phyloP scores from a whole-genome alignment of 2,329 filamentous ascomycete genomes.

The Alternaria alternata region DNA sequence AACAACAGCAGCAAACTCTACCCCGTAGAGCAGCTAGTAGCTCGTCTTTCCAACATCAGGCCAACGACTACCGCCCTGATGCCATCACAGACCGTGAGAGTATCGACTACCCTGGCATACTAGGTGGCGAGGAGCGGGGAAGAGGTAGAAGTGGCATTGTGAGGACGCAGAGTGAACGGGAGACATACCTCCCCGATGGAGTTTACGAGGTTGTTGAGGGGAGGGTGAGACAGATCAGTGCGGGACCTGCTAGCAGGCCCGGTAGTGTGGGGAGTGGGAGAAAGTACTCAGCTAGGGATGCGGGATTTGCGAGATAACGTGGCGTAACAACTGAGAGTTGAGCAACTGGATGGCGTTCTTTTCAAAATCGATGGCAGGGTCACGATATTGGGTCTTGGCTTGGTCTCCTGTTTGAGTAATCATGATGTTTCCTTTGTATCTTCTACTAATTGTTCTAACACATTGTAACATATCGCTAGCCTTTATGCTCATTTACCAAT shows the following conservation, averaged over 20 bases:
- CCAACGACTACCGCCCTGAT: not conserved
- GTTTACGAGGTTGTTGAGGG: slow-evolving; percentile 17
- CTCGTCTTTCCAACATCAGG: not conserved
- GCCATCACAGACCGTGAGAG: not conserved
- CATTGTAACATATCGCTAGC: not conserved
- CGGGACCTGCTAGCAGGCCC: not conserved
- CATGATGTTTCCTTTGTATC: not conserved
- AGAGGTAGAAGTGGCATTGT: not conserved
- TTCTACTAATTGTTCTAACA: not conserved
- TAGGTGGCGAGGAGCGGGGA: not conserved
- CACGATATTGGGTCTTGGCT: not conserved
- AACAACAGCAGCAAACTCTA: not conserved
- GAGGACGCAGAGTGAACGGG: not conserved
- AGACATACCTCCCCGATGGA: slow-evolving; percentile 14
- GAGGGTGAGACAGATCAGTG: slow-evolving; percentile 10
- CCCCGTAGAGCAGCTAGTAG: not conserved
- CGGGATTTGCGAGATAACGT: slow-evolving; percentile 6
- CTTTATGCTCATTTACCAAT: not conserved
- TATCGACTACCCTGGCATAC: slow-evolving; percentile 4
- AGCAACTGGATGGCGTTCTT: too few relatives aligned
- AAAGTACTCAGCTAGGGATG: slow-evolving; percentile 4
- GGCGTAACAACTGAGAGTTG: too few relatives aligned
- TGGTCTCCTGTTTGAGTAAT: not conserved
- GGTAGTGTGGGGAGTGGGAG: not conserved
- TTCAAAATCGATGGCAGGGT: not conserved